phyloP scores from a whole-genome alignment of 164 flowering plant genomes.

The Magnolia kwangsiensis region DNA sequence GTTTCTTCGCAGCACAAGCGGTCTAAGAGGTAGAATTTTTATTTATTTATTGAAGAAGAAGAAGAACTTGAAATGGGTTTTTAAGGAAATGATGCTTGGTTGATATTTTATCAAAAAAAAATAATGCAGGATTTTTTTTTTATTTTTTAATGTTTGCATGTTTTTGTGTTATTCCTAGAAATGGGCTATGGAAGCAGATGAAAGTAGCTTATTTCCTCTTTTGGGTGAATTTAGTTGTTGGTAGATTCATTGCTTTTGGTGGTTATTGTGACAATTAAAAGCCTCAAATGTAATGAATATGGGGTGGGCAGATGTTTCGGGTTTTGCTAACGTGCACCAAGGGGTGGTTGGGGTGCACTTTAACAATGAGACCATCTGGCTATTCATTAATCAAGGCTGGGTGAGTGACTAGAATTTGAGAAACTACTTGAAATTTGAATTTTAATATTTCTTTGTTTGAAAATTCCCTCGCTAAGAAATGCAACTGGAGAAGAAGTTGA shows the following conservation, averaged over 20 bases:
- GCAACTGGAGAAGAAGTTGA: not conserved
- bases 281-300: not conserved
- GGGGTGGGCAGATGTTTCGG: not conserved
- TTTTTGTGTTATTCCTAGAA: not conserved
- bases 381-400: not conserved
- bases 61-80: not conserved
- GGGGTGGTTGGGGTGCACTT: not conserved
- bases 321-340: not conserved
- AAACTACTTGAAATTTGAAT: not conserved
- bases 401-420: not conserved
- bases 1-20: slow-evolving; percentile 50
- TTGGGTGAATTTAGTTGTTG: not conserved
- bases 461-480: not conserved
- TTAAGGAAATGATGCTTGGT: not conserved
- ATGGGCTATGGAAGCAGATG: not conserved
- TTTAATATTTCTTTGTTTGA: not conserved
- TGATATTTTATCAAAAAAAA: not conserved
- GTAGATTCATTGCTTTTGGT: not conserved
- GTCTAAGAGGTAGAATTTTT: slow-evolving; percentile 48
- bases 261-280: not conserved
- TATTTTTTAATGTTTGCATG: too few relatives aligned
- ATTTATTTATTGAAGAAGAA: not conserved
- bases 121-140: not conserved
- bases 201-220: not conserved
- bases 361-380: not conserved